A percentile compares a stretch with the other conserved stretches of the same genome.
phyloP scores from a whole-genome alignment of 371 early-diverging fungal species.

The Nosema bombycis region DNA sequence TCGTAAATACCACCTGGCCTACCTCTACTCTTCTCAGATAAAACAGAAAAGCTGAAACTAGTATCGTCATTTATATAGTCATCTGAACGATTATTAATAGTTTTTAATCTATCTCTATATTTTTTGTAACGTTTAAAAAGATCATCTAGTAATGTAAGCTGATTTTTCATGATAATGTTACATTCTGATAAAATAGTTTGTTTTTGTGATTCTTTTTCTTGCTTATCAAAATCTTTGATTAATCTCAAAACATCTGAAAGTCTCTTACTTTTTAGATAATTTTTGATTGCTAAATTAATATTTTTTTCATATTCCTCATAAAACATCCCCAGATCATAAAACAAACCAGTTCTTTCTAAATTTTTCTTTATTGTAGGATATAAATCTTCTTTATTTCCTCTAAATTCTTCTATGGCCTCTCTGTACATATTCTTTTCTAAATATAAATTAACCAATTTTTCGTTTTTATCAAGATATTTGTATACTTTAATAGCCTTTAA shows the following conservation, averaged over 20 bases:
- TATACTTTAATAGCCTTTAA: not conserved
- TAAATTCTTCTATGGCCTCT: not conserved
- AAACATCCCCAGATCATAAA: conserved; percentile 9
- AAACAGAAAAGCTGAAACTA: conserved; percentile 21
- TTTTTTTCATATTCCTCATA: conserved; percentile 25
- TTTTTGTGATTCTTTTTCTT: not conserved
- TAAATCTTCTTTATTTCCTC: not conserved
- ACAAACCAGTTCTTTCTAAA: not conserved
- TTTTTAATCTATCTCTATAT: conserved; percentile 30
- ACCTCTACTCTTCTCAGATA: conserved; percentile 19
- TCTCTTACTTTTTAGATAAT: conserved; percentile 17
- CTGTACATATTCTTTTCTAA: conserved; percentile 6
- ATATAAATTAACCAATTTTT: not conserved
- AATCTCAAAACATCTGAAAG: conserved; percentile 5
- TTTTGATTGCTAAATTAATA: not conserved
- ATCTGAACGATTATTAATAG: conserved; percentile 21
- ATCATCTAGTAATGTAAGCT: not conserved
- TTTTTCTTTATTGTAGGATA: not conserved
- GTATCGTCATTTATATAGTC: conserved; percentile 14
- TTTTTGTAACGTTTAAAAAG: not conserved
- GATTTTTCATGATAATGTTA: not conserved
- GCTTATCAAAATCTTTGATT: not conserved
- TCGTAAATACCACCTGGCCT: conserved; percentile 48
- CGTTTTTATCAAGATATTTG: not conserved
- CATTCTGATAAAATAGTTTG: not conserved